Conservation (phyloP, 2,329 filamentous ascomycete species). For the Botryotinia calthae region DNA sequence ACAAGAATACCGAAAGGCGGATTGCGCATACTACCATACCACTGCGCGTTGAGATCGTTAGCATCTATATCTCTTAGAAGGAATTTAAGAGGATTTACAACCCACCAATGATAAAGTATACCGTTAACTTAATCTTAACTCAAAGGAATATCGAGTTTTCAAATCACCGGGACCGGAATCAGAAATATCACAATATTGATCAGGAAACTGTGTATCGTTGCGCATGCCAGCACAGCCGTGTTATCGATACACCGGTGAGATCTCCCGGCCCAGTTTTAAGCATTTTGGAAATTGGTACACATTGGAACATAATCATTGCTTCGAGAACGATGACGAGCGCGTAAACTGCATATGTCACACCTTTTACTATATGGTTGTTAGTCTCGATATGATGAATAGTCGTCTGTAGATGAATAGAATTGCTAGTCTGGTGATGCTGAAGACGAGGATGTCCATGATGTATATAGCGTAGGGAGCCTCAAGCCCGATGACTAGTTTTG, state of each 20-base stretch:
- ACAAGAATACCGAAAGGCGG: too few species aligned
- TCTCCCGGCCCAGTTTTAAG: too few species aligned
- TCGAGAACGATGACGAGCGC: too few species aligned
- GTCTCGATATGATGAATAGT: background rate
- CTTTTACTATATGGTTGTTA: too few species aligned
- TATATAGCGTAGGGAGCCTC: background rate
- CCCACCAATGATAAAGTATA: background rate
- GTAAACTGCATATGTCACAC: too few species aligned
- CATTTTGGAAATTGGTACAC: too few species aligned
- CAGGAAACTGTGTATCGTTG: background rate
- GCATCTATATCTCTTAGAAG: too few species aligned
- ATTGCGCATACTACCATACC: too few species aligned
- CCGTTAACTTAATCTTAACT: too few species aligned
- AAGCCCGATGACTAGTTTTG: background rate
- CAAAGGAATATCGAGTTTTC: background rate
- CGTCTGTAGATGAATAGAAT: background rate
- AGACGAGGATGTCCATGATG: background rate
- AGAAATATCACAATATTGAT: background rate
- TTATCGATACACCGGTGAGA: background rate
- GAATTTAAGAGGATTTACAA: too few species aligned
- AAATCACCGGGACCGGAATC: background rate
- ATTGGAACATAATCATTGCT: background rate
- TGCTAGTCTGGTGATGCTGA: background rate
- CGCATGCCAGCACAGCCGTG: background rate
- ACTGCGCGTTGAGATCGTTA: too few species aligned